Conservation (phyloP, 2,329 filamentous ascomycete genomes). For the Helotiales sp. region DNA sequence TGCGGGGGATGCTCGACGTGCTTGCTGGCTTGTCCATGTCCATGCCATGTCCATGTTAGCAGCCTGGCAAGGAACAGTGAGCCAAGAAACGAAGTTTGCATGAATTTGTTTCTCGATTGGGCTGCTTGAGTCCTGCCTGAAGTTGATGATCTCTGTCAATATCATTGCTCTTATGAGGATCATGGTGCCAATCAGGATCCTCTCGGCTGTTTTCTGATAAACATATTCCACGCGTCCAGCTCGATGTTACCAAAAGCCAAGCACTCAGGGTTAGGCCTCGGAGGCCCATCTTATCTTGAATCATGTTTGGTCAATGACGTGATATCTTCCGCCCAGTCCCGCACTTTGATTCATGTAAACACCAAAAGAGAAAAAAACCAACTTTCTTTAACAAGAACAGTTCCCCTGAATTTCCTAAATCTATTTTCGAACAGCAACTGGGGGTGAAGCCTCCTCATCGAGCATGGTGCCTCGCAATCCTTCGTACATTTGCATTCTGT, state of each 20-base stretch:
- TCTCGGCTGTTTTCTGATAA: constrained; percentile 27
- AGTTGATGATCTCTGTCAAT: constrained; percentile 35
- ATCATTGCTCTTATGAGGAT: constrained; percentile 38
- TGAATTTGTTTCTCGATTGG: constrained; percentile 34
- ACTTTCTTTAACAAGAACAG: constrained; percentile 16
- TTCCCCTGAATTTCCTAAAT: constrained; percentile 25
- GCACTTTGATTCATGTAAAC: constrained; percentile 34
- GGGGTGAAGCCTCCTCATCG: not conserved
- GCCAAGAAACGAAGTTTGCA: constrained; percentile 26
- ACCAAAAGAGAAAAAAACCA: constrained; percentile 18
- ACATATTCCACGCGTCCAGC: constrained; percentile 33
- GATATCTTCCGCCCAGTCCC: constrained; percentile 22
- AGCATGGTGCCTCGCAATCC: not conserved
- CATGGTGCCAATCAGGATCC: constrained; percentile 29
- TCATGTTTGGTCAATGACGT: constrained; percentile 36
- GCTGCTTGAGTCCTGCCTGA: constrained; percentile 30
- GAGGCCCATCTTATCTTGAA: constrained; percentile 29
- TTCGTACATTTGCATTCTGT: not conserved
- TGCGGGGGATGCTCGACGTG: constrained; percentile 21
- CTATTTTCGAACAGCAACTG: constrained; percentile 19
- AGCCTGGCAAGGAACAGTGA: not conserved
- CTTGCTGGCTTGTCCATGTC: constrained; percentile 18
- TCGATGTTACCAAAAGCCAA: constrained; percentile 19
- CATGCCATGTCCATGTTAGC: constrained; percentile 15
- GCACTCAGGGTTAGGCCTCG: not conserved